phyloP scores from a whole-genome alignment of 208 protist species.

The Trypanosoma conorhini region DNA sequence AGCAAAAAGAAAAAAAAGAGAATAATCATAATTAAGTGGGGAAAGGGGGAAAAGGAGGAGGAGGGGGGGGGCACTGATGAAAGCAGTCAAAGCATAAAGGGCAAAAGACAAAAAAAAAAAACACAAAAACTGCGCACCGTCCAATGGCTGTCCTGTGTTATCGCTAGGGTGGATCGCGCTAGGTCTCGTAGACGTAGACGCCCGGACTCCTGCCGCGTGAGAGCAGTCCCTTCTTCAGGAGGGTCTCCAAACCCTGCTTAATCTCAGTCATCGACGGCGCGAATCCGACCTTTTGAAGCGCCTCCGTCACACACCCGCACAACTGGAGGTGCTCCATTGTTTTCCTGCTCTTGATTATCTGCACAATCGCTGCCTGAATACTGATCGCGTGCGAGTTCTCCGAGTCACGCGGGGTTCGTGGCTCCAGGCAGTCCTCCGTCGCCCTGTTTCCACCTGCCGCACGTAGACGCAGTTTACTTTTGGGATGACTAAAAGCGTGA shows the following conservation, averaged over 20 bases:
- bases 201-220: constrained; percentile 31
- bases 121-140: background rate
- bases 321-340: constrained; percentile 53
- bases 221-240: constrained; percentile 77
- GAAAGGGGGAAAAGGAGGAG: too few species aligned
- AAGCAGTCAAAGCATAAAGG: too few species aligned
- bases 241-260: constrained; percentile 52
- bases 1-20: background rate
- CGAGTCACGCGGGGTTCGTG: constrained; percentile 6
- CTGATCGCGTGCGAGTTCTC: constrained; percentile 38
- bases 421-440: constrained; percentile 7
- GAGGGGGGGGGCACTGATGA: too few species aligned
- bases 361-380: constrained; percentile 68
- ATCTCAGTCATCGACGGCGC: constrained; percentile 48
- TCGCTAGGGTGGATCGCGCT: constrained; percentile 3
- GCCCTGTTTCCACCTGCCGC: constrained; percentile 17
- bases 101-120: background rate
- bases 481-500: constrained; percentile 24
- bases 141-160: background rate
- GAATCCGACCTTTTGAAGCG: constrained; percentile 32
- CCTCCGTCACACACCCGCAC: constrained; percentile 36
- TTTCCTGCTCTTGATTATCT: constrained; percentile 62
- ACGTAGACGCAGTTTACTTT: constrained; percentile 21
- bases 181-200: constrained; percentile 34
- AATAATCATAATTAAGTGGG: constrained; percentile 6